Evolutionary conservation across 345 rosid species (phyloP).

Genomic region (Citrus glauca): DNA sequence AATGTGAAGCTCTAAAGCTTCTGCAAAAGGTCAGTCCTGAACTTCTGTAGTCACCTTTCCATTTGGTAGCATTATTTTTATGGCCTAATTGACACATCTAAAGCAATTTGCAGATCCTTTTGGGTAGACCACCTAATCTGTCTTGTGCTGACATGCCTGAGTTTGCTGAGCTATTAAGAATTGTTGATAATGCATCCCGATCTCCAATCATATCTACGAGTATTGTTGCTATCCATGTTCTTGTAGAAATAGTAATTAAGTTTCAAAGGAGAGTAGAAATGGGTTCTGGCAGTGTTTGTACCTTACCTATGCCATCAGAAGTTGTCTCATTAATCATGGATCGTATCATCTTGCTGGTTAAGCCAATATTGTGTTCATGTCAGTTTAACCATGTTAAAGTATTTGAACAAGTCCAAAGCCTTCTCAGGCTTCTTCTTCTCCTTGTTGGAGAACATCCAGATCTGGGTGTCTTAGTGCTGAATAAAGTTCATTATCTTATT

Average conservation of each 20-base stretch:
- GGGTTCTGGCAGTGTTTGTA: constrained; percentile 21
- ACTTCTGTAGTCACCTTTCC: neutral
- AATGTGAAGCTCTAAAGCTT: constrained; percentile 55
- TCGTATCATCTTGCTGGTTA: constrained; percentile 29
- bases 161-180: constrained; percentile 32
- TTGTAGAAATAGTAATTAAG: constrained; percentile 42
- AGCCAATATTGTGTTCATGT: constrained; percentile 26
- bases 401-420: constrained; percentile 38
- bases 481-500: constrained; percentile 41
- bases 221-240: constrained; percentile 37
- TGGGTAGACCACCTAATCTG: constrained; percentile 25
- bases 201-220: constrained; percentile 37
- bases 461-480: constrained; percentile 46
- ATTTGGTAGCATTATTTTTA: constrained; percentile 1
- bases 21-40: constrained; percentile 50
- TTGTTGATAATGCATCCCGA: constrained; percentile 49
- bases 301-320: constrained; percentile 33
- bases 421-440: constrained; percentile 46
- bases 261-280: constrained; percentile 24
- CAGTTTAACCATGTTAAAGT: constrained; percentile 20
- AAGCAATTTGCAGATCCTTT: constrained; percentile 53
- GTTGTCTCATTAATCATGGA: constrained; percentile 40
- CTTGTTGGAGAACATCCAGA: constrained; percentile 44
- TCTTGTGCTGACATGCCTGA: constrained; percentile 35
- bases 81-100: constrained; percentile 9